A percentile compares a stretch with the other conserved stretches of the same genome.
Evolutionary conservation across 805 yeast species (phyloP).

Genomic region (Sugiyamaella americana): DNA sequence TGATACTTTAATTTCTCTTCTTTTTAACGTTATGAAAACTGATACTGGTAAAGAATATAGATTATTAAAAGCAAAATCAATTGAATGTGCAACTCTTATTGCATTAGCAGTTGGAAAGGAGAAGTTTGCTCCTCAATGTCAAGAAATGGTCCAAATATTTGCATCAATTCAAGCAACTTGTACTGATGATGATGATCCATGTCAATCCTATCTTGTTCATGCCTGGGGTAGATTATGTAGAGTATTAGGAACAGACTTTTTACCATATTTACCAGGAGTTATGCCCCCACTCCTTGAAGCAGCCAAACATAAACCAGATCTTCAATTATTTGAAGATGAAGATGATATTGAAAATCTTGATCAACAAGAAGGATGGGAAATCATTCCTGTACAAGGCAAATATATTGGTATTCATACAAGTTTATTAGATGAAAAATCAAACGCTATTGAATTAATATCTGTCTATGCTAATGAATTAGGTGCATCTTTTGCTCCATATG

Average conservation of each 20-base stretch:
- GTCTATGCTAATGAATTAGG: constrained; percentile 81
- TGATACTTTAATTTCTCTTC: constrained; percentile 87
- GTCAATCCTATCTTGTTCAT: constrained; percentile 78
- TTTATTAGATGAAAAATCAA: constrained; percentile 85
- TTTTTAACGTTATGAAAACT: constrained; percentile 69
- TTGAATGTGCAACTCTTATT: constrained; percentile 91
- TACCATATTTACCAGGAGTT: constrained; percentile 76
- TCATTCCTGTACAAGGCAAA: constrained; percentile 83
- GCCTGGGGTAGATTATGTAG: constrained; percentile 95
- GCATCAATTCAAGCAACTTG: constrained; percentile 57
- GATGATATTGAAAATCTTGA: constrained; percentile 76
- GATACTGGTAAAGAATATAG: constrained; percentile 77
- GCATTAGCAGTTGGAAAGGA: constrained; percentile 94
- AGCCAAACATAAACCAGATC: constrained; percentile 86
- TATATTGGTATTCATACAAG: constrained; percentile 94
- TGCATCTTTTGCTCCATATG: constrained; percentile 77
- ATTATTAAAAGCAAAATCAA: constrained; percentile 81
- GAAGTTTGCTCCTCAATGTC: constrained; percentile 69
- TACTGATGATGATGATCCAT: constrained; percentile 70
- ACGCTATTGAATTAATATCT: constrained; percentile 82
- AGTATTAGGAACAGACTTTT: constrained; percentile 75
- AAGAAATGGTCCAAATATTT: constrained; percentile 65
- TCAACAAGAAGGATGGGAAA: constrained; percentile 92
- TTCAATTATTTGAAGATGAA: constrained; percentile 79
- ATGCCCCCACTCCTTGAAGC: constrained; percentile 82